A percentile compares a stretch with the other conserved stretches of the same genome.
These are phyloP conservation scores for Dorcoceras hygrometricum DNA, from an alignment of 257 asterid genomes.

Conservation along the genomic window DNA sequence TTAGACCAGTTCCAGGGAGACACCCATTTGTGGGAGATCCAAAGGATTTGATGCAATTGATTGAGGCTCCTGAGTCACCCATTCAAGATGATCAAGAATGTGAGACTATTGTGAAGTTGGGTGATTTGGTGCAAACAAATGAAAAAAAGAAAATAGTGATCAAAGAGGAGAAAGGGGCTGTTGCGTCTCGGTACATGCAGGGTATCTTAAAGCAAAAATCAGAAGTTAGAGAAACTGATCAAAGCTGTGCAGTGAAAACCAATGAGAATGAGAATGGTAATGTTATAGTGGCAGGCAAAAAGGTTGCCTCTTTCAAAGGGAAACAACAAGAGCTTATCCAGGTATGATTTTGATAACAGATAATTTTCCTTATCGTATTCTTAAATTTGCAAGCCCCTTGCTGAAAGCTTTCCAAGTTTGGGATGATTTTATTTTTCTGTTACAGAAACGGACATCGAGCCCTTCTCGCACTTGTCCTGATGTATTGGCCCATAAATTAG, in stretches of 20 bases:
- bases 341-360: conserved; percentile 38
- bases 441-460: conserved; percentile 49
- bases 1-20: conserved; percentile 73
- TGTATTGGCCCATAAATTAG: conserved; percentile 28
- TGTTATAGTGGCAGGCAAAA: conserved; percentile 34
- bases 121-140: conserved; percentile 27
- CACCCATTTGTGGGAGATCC: conserved; percentile 82
- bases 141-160: conserved; percentile 55
- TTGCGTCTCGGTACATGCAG: conserved; percentile 79
- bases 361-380: background rate
- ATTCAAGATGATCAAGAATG: conserved; percentile 29
- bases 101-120: conserved; percentile 11
- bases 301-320: conserved; percentile 30
- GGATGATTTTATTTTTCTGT: conserved; percentile 11
- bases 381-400: background rate
- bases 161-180: conserved; percentile 72
- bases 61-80: conserved; percentile 46
- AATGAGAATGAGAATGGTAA: conserved; percentile 34
- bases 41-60: conserved; percentile 75
- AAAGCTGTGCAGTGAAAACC: conserved; percentile 21
- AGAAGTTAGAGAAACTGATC: conserved; percentile 39
- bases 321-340: conserved; percentile 55
- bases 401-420: background rate
- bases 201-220: conserved; percentile 50
- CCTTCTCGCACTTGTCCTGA: conserved; percentile 43